Base-by-base conservation (phyloP, 306 rosid genomes). In the Erythrophleum fordii region DNA sequence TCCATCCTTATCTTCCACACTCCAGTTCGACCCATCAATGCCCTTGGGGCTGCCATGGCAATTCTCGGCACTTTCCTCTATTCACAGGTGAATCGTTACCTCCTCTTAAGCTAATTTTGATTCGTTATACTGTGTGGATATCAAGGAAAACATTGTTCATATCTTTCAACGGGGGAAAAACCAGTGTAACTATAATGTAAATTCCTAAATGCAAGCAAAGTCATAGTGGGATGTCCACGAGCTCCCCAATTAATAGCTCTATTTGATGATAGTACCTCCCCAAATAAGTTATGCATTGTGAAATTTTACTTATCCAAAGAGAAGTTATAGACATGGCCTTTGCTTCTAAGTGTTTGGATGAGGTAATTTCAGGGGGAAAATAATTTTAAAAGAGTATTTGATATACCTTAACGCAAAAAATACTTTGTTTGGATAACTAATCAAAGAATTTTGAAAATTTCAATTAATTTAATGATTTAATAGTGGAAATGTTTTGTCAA, bases 21-120 rank as follows among this genome's bases (percentile, higher is more conserved):
- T 0, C 95, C 95, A 17, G 49, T 94, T 71, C 95, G 78, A 70
- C 94, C 98, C 5, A 4, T 88, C 85, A 94, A 92, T 34, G 91
- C 89, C 28, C 88, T 92, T 1, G 98, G 98, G 8, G 97, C 98
- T 2, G 91, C 90, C 83, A 88, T 90, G 28, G 95, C 98, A 78
- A 77, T 94, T 83, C 85, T 94, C 35, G 98, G 98, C 73, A 92
- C 97, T 85, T 94, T 90, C 89, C 86, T 94, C 69, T 92, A 92
- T 81, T 94, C 95, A 44, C 97, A 94, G 95, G 97, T 90, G 59
- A 66, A 8, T n/a, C 22, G 18, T 59, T 17, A 14, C 67, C 22
- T 31, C 11, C 42, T 6, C 6, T 16, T 2, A 7, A 61, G 10
- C 68, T 29, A 18, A 61, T 61, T 29, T 29, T 29, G 20, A 35